phyloP scores from a whole-genome alignment of 2,329 filamentous ascomycete genomes.

The Xylariomycetidae sp. region DNA sequence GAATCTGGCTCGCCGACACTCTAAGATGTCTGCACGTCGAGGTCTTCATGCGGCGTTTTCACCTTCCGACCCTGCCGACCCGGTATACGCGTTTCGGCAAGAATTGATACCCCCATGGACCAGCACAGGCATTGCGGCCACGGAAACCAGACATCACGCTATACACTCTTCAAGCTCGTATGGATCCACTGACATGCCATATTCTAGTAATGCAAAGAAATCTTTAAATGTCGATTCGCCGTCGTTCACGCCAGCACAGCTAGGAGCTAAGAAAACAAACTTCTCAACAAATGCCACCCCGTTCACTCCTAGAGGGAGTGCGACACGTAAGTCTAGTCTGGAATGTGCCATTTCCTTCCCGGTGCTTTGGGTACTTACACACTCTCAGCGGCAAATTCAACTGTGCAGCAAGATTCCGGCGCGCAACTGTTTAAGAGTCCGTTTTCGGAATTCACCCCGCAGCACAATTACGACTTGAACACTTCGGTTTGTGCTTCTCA shows the following conservation, averaged over 20 bases:
- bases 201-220: conserved; percentile 50
- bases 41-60: no score
- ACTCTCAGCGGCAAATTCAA: conserved; percentile 28
- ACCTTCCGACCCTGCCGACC: no score
- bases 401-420: conserved; percentile 35
- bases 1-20: no score
- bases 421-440: conserved; percentile 48
- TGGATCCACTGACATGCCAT: not conserved
- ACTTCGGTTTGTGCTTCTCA: conserved; percentile 34
- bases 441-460: conserved; percentile 55
- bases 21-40: no score
- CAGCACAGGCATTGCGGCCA: no score
- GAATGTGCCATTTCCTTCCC: not conserved
- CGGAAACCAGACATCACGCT: no score
- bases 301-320: conserved; percentile 65
- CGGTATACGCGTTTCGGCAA: no score
- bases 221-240: conserved; percentile 92
- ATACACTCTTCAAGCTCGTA: no score
- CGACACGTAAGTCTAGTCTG: conserved; percentile 15
- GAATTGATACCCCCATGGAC: no score
- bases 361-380: conserved; percentile 7
- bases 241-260: conserved; percentile 72
- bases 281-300: conserved; percentile 87
- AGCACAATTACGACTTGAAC: conserved; percentile 46
- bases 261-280: conserved; percentile 59